Conservation (phyloP, 2,329 filamentous ascomycete genomes). For the Claviceps sp. region DNA sequence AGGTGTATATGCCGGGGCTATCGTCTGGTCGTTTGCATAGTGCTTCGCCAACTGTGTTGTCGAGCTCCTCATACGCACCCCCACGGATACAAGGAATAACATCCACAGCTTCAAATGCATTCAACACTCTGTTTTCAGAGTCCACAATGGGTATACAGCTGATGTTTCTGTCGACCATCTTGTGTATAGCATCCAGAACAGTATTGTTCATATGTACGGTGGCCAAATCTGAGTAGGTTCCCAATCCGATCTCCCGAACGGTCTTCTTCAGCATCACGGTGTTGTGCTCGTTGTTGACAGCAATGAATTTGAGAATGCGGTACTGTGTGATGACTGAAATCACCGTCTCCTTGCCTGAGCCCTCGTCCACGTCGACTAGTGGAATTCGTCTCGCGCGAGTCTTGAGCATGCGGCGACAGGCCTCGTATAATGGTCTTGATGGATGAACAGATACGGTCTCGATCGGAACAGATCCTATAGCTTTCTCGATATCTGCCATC, state of each 20-base stretch:
- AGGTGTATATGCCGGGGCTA: conserved; percentile 94
- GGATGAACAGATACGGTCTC: conserved; percentile 96
- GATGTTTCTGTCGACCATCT: conserved; percentile 86
- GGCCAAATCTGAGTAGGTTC: conserved; percentile 68
- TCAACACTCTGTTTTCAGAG: conserved; percentile 61
- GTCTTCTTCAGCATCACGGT: conserved; percentile 83
- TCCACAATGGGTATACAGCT: conserved; percentile 91
- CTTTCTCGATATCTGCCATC: conserved; percentile 74
- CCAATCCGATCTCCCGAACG: conserved; percentile 69
- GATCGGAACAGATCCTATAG: conserved; percentile 78
- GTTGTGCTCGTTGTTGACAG: conserved; percentile 76
- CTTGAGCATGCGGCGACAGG: conserved; percentile 84
- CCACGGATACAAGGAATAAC: conserved; percentile 94
- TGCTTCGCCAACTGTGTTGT: conserved; percentile 76
- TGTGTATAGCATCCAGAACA: conserved; percentile 87
- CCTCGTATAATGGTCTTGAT: conserved; percentile 81
- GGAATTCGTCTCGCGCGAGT: conserved; percentile 89
- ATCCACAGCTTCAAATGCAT: conserved; percentile 96
- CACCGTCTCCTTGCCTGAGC: conserved; percentile 83
- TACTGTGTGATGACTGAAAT: conserved; percentile 97
- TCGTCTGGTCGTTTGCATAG: conserved; percentile 77
- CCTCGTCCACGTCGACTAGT: conserved; percentile 83
- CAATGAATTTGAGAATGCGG: conserved; percentile 95
- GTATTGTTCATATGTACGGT: conserved; percentile 81
- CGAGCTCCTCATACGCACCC: conserved; percentile 80